These are phyloP conservation scores for Kodamaea arcana DNA, from an alignment of 1,139 yeast genomes.

Conservation along the genomic window DNA sequence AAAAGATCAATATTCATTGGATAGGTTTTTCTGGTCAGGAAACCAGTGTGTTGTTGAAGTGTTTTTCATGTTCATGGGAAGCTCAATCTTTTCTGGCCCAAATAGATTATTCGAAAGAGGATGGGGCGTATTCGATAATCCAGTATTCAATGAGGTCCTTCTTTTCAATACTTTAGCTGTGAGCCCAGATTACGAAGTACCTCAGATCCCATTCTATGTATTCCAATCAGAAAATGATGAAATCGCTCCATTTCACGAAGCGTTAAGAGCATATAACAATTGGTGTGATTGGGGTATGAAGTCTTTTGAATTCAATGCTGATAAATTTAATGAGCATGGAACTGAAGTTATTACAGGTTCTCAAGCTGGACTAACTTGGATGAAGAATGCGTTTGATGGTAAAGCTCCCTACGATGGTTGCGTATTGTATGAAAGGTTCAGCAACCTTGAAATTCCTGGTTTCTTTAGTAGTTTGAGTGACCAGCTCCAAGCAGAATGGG, in stretches of 20 bases:
- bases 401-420: slow-evolving; percentile 25
- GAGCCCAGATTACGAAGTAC: slow-evolving; percentile 16
- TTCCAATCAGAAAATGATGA: slow-evolving; percentile 30
- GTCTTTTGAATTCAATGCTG: slow-evolving; percentile 7
- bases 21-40: slow-evolving; percentile 2
- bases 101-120: slow-evolving; percentile 14
- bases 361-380: slow-evolving; percentile 17
- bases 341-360: slow-evolving; percentile 13
- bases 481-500: neutral
- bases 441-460: slow-evolving; percentile 17
- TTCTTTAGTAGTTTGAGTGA: slow-evolving; percentile 5
- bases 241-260: slow-evolving; percentile 24
- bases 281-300: slow-evolving; percentile 29
- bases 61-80: slow-evolving; percentile 10
- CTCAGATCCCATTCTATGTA: slow-evolving; percentile 30
- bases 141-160: slow-evolving; percentile 13
- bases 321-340: slow-evolving; percentile 9
- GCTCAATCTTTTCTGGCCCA: slow-evolving; percentile 16
- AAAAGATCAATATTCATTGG: slow-evolving; percentile 1
- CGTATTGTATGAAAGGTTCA: slow-evolving; percentile 15
- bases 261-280: slow-evolving; percentile 21
- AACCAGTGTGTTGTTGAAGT: slow-evolving; percentile 8
- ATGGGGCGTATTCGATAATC: slow-evolving; percentile 15
- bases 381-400: slow-evolving; percentile 17
- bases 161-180: slow-evolving; percentile 17